phyloP scores from a whole-genome alignment of 176 grass and related monocot species.

The Juncus inflexus region DNA sequence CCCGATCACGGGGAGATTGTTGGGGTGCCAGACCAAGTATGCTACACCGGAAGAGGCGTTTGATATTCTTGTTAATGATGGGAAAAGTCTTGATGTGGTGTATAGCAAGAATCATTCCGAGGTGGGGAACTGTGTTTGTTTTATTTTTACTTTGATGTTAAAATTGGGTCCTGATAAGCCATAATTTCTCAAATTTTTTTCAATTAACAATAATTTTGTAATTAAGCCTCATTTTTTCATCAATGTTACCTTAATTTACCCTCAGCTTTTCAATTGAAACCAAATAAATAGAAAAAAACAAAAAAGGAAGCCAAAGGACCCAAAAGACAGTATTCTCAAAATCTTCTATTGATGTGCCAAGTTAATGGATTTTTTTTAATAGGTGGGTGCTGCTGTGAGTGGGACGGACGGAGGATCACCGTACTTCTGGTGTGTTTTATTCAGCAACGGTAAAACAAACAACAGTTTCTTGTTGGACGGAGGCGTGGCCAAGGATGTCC shows the following conservation, averaged over 20 bases:
- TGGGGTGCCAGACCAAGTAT: slow-evolving; percentile 74
- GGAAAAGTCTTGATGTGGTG: slow-evolving; percentile 44
- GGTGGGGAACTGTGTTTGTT: neutral
- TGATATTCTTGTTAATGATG: slow-evolving; percentile 49
- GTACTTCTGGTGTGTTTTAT: slow-evolving; percentile 87
- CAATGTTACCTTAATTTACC: neutral
- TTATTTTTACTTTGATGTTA: too few species aligned
- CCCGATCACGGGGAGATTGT: slow-evolving; percentile 69
- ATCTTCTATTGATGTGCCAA: neutral
- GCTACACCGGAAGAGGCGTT: slow-evolving; percentile 41
- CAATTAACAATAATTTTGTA: neutral
- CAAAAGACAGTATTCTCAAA: neutral
- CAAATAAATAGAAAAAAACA: neutral
- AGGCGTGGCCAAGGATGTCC: slow-evolving; percentile 53
- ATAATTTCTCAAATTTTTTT: neutral
- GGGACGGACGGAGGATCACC: slow-evolving; percentile 48
- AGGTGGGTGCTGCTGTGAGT: slow-evolving; percentile 57
- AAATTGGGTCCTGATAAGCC: neutral
- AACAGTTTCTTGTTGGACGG: slow-evolving; percentile 67
- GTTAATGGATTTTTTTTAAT: neutral
- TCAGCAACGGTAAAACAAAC: slow-evolving; percentile 64
- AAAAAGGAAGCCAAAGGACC: too few species aligned
- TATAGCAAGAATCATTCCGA: slow-evolving; percentile 75
- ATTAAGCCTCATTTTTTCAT: neutral
- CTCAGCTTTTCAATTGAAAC: neutral